Conservation (phyloP, 2,329 filamentous ascomycete species). For the Teratosphaeriaceae sp. region DNA sequence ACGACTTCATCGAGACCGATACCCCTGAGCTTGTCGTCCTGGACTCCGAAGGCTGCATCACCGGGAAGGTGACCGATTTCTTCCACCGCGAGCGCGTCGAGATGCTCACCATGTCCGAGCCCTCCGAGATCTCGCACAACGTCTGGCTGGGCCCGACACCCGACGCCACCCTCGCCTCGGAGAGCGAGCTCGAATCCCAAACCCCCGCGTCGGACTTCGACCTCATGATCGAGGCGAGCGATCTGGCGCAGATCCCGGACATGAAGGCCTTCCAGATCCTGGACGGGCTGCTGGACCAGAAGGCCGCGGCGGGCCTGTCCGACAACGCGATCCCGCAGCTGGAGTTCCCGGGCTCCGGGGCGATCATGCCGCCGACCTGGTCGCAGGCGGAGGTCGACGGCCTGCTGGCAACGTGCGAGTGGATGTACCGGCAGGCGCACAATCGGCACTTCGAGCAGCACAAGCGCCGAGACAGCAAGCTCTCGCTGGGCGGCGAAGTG, state of each 20-base stretch:
- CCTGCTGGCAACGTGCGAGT: conserved; percentile 78
- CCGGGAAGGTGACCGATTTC: conserved; percentile 78
- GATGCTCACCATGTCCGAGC: conserved; percentile 89
- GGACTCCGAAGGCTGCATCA: conserved; percentile 63
- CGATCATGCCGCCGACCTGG: conserved; percentile 77
- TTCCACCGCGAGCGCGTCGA: conserved; percentile 81
- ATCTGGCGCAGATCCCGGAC: conserved; percentile 71
- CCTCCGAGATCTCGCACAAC: conserved; percentile 81
- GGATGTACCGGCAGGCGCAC: conserved; percentile 80
- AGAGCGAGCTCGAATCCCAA: conserved; percentile 23
- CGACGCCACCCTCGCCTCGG: conserved; percentile 50
- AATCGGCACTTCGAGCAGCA: conserved; percentile 14
- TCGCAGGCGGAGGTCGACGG: conserved; percentile 76
- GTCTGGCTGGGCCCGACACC: conserved; percentile 88
- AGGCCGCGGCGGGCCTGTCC: conserved; percentile 7
- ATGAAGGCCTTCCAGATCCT: conserved; percentile 58
- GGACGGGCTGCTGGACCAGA: conserved; percentile 44
- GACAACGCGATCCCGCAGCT: conserved; percentile 47
- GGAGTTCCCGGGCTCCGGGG: conserved; percentile 92
- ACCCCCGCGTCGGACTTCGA: conserved; percentile 55
- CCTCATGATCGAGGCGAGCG: conserved; percentile 80
- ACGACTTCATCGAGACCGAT: conserved; percentile 63
- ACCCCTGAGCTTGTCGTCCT: conserved; percentile 67
- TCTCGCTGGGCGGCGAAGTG: conserved; percentile 29
- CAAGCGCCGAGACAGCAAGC: conserved; percentile 39